Conservation (phyloP, 2,329 filamentous ascomycete species). For the Mariannaea sp. region DNA sequence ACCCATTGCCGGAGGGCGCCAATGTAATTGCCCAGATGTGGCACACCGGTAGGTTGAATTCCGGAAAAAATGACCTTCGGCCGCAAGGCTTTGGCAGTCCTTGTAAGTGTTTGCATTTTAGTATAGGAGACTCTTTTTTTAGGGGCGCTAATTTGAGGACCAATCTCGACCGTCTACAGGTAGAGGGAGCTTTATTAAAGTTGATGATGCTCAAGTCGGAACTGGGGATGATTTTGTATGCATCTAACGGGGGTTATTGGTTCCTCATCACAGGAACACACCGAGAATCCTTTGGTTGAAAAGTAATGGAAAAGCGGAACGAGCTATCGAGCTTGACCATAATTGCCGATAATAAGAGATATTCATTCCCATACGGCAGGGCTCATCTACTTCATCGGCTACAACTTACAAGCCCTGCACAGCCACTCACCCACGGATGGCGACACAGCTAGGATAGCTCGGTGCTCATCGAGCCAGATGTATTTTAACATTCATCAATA, state of each 20-base stretch:
- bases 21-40: constrained; percentile 94
- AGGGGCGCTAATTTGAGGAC: background rate
- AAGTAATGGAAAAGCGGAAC: no score
- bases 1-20: constrained; percentile 90
- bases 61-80: constrained; percentile 80
- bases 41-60: constrained; percentile 93
- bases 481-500: no score
- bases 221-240: constrained; percentile 24
- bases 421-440: no score
- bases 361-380: background rate
- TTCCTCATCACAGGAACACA: background rate
- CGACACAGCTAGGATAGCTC: no score
- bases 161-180: background rate
- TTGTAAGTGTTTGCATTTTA: constrained; percentile 5
- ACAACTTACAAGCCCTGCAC: no score
- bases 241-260: constrained; percentile 32
- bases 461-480: no score
- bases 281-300: no score
- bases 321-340: no score
- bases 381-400: no score
- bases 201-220: constrained; percentile 1
- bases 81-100: background rate
- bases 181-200: background rate
- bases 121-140: background rate
- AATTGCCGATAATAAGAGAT: no score